These are phyloP conservation scores for Trichosporon sp. DNA, from an alignment of 1,284 basidiomycete species.

Conservation along the genomic window DNA sequence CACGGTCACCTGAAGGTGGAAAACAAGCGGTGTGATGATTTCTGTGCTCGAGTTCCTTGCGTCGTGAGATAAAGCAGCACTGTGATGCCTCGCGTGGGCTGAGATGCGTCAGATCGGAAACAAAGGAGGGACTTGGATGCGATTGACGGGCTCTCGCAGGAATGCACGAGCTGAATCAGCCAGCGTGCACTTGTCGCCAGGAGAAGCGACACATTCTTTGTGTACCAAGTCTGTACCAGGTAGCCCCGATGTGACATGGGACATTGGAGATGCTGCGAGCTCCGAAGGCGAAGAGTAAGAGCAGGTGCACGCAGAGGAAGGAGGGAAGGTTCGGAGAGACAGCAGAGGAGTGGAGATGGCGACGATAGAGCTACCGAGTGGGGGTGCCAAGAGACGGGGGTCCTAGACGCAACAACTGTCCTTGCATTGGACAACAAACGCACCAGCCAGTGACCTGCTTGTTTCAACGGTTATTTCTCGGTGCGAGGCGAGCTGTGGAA, in stretches of 20 bases:
- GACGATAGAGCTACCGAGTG: neutral
- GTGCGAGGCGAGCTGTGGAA: neutral
- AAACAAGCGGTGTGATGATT: too few species aligned
- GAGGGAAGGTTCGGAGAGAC: neutral
- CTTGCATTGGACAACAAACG: neutral
- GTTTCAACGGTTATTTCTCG: neutral
- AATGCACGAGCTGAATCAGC: neutral
- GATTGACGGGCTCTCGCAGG: too few species aligned
- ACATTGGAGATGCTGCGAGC: too few species aligned
- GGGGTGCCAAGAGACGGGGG: neutral
- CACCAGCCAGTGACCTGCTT: neutral
- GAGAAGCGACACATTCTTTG: neutral
- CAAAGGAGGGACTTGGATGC: too few species aligned
- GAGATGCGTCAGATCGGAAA: too few species aligned
- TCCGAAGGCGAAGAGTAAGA: neutral
- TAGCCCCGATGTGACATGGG: too few species aligned
- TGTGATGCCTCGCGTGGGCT: too few species aligned
- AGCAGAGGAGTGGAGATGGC: neutral
- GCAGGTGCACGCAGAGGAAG: too few species aligned
- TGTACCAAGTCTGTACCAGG: neutral
- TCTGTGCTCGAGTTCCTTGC: too few species aligned
- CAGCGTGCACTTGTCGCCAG: neutral
- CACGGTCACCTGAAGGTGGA: too few species aligned
- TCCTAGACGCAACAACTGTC: neutral
- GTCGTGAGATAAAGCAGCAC: too few species aligned